Evolutionary conservation across 225 moss, liverwort and hornwort genomes (phyloP).

Genomic region (Sphagnum contortum): DNA sequence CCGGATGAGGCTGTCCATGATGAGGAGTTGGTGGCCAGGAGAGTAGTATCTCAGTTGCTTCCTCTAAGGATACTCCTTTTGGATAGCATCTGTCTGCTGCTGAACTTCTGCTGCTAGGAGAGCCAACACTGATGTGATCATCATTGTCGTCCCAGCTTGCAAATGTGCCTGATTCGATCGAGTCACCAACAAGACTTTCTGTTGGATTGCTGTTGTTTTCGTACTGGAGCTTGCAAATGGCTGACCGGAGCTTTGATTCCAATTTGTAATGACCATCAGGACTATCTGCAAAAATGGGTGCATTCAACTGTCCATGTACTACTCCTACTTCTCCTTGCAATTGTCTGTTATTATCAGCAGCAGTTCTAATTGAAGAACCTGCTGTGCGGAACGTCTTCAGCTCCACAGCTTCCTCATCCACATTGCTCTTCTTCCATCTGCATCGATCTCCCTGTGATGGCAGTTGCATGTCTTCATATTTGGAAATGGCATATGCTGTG

Average conservation of each 20-base stretch:
- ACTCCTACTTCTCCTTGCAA: constrained; percentile 1
- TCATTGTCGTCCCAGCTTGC: constrained; percentile 10
- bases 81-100: constrained; percentile 15
- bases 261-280: constrained; percentile 11
- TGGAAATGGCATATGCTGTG: constrained; percentile 30
- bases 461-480: constrained; percentile 22
- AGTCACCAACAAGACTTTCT: not conserved
- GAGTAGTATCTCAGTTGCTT: constrained; percentile 26
- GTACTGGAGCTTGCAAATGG: constrained; percentile 14
- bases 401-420: constrained; percentile 1
- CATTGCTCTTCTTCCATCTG: constrained; percentile 19
- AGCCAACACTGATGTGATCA: not conserved
- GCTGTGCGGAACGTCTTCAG: constrained; percentile 32
- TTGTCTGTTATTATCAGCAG: too few relatives aligned
- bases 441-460: not conserved
- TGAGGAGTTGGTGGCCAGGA: constrained; percentile 26
- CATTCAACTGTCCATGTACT: constrained; percentile 4
- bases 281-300: constrained; percentile 11
- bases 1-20: constrained; percentile 22
- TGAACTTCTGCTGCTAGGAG: constrained; percentile 4
- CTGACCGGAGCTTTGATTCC: constrained; percentile 30
- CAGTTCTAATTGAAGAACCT: constrained; percentile 3
- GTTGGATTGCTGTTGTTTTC: constrained; percentile 7
- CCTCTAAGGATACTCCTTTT: constrained; percentile 23
- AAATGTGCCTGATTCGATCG: constrained; percentile 21